Evolutionary conservation across 2,329 filamentous ascomycete species (phyloP).

Genomic region (Colletotrichum navitas): DNA sequence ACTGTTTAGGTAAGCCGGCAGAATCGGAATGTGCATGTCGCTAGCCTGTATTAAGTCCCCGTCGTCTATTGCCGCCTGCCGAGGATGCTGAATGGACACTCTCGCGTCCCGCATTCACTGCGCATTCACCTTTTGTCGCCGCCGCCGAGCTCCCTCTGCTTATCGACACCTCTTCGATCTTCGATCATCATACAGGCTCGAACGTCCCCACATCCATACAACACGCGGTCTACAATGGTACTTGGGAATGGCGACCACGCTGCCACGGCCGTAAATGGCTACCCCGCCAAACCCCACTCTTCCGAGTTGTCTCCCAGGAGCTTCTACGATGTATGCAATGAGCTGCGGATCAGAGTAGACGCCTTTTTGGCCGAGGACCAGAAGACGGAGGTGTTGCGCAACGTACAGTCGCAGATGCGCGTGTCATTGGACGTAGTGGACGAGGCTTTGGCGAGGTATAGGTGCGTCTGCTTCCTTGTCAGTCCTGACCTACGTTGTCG

Average conservation of each 20-base stretch:
- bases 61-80: slow-evolving; percentile 36
- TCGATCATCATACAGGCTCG: not conserved
- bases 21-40: slow-evolving; percentile 29
- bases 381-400: slow-evolving; percentile 67
- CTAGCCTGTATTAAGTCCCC: slow-evolving; percentile 23
- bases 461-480: slow-evolving; percentile 62
- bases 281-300: slow-evolving; percentile 41
- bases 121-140: not conserved
- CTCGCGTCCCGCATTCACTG: slow-evolving; percentile 24
- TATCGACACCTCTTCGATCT: not conserved
- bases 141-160: not conserved
- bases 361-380: slow-evolving; percentile 74
- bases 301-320: slow-evolving; percentile 35
- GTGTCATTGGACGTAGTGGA: slow-evolving; percentile 79
- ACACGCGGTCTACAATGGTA: slow-evolving; percentile 13
- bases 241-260: slow-evolving; percentile 29
- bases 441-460: slow-evolving; percentile 81
- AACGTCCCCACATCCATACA: not conserved
- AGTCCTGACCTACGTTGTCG: not conserved
- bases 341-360: slow-evolving; percentile 70
- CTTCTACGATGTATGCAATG: slow-evolving; percentile 59
- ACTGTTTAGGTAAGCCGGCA: slow-evolving; percentile 24
- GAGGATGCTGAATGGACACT: slow-evolving; percentile 32
- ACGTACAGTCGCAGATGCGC: slow-evolving; percentile 80
- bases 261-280: slow-evolving; percentile 28